Percentiles rank a stretch among this genome's conserved stretches.
Conservation (phyloP, 2,329 filamentous ascomycete genomes). For the Ophiostoma tasmaniense region DNA sequence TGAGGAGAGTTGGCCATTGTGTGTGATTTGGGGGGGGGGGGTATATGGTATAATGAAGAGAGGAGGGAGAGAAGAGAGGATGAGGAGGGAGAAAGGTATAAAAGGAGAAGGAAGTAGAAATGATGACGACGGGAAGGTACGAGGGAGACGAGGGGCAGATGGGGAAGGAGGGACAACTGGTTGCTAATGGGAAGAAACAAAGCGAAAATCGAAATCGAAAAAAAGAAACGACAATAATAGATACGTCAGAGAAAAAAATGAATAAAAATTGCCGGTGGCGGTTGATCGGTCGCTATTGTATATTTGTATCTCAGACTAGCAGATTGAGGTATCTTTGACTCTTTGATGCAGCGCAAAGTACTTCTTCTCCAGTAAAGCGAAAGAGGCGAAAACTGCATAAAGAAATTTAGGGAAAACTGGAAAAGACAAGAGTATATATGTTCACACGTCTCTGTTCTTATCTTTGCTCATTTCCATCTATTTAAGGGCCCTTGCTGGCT, state of each 20-base stretch:
- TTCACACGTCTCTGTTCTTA: background rate
- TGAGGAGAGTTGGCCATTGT: constrained; percentile 65
- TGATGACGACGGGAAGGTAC: constrained; percentile 2
- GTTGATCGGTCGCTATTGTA: constrained; percentile 1
- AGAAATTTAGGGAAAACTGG: background rate
- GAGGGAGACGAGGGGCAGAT: constrained; percentile 5
- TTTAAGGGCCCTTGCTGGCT: background rate
- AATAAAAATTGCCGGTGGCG: background rate
- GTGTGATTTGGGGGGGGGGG: constrained; percentile 2
- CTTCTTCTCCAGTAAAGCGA: background rate
- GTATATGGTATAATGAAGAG: background rate
- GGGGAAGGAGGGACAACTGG: background rate
- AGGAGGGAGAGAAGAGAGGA: background rate
- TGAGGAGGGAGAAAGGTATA: background rate
- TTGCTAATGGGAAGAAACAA: background rate
- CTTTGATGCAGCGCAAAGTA: background rate
- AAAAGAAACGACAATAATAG: background rate
- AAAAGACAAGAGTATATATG: background rate
- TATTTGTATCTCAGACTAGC: background rate
- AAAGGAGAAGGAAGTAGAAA: background rate
- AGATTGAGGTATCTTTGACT: background rate
- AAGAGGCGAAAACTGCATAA: background rate
- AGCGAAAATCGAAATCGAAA: background rate
- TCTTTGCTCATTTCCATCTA: background rate
- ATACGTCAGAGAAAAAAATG: background rate